Evolutionary conservation across 2,329 filamentous ascomycete genomes (phyloP).

Genomic region (Colletotrichum zoysiae): DNA sequence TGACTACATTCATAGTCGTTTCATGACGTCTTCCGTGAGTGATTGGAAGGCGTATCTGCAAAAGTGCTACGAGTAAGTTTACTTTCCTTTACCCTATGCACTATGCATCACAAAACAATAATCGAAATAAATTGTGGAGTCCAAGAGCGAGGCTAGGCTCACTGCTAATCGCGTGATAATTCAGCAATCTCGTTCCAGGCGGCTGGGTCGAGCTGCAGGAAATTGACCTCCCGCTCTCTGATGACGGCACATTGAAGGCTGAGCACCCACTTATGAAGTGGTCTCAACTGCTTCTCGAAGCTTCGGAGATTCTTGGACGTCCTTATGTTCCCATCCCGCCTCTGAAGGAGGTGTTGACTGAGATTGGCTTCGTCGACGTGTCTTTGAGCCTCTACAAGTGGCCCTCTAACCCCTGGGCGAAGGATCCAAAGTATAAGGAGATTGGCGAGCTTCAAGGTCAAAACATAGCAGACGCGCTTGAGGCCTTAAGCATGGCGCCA

Average conservation of each 20-base stretch:
- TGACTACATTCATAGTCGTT: slow-evolving; percentile 56
- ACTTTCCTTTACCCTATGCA: too few relatives aligned
- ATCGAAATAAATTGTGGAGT: too few relatives aligned
- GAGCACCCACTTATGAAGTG: slow-evolving; percentile 48
- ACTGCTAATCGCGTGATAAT: slow-evolving; percentile 44
- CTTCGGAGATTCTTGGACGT: slow-evolving; percentile 48
- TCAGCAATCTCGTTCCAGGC: slow-evolving; percentile 54
- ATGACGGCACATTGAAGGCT: slow-evolving; percentile 54
- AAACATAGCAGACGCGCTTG: slow-evolving; percentile 49
- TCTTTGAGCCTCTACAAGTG: slow-evolving; percentile 61
- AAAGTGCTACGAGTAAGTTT: slow-evolving; percentile 42
- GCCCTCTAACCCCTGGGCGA: slow-evolving; percentile 65
- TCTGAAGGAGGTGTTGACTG: slow-evolving; percentile 54
- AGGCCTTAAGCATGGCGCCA: slow-evolving; percentile 47
- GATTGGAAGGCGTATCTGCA: slow-evolving; percentile 52
- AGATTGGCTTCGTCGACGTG: slow-evolving; percentile 68
- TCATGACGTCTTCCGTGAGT: slow-evolving; percentile 52
- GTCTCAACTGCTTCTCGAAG: slow-evolving; percentile 48
- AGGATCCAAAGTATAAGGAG: slow-evolving; percentile 63
- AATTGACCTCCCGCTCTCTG: slow-evolving; percentile 53
- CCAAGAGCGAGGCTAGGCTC: neutral
- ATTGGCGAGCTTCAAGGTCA: slow-evolving; percentile 54
- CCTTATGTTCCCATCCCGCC: slow-evolving; percentile 43
- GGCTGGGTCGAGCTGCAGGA: slow-evolving; percentile 61
- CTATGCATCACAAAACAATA: too few relatives aligned